Percentiles rank a stretch among this genome's conserved stretches.
Conservation (phyloP, 345 rosid genomes). For the Lenwebbia sp. region DNA sequence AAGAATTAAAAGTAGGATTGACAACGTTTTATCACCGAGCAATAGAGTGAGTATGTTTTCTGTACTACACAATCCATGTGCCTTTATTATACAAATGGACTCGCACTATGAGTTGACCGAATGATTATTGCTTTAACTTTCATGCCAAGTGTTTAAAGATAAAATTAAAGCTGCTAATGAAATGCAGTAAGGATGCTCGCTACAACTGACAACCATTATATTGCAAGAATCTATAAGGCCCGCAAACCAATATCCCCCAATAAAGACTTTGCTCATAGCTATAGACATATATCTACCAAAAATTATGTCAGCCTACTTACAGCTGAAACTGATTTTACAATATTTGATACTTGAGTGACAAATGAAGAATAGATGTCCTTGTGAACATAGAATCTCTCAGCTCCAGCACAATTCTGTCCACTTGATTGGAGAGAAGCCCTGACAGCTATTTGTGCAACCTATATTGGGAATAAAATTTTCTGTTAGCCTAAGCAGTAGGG, state of each 20-base stretch:
- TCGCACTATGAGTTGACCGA: not conserved
- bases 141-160: not conserved
- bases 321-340: conserved; percentile 83
- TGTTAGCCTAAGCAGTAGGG: not conserved
- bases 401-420: conserved; percentile 99
- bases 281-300: not conserved
- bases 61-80: not conserved
- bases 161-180: not conserved
- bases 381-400: conserved; percentile 96
- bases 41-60: not conserved
- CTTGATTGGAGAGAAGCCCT: conserved; percentile 91
- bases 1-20: not conserved
- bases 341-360: conserved; percentile 60
- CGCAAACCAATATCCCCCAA: not conserved
- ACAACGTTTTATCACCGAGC: not conserved
- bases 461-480: conserved; percentile 4
- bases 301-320: conserved; percentile 34
- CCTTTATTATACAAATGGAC: not conserved
- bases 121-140: not conserved
- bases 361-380: conserved; percentile 68
- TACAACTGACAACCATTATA: not conserved
- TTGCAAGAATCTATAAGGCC: not conserved
- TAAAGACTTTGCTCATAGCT: not conserved
- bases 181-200: not conserved
- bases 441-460: conserved; percentile 98